These are phyloP conservation scores for Chrysoporthe puriensis DNA, from an alignment of 2,329 filamentous ascomycete species.

Conservation along the genomic window DNA sequence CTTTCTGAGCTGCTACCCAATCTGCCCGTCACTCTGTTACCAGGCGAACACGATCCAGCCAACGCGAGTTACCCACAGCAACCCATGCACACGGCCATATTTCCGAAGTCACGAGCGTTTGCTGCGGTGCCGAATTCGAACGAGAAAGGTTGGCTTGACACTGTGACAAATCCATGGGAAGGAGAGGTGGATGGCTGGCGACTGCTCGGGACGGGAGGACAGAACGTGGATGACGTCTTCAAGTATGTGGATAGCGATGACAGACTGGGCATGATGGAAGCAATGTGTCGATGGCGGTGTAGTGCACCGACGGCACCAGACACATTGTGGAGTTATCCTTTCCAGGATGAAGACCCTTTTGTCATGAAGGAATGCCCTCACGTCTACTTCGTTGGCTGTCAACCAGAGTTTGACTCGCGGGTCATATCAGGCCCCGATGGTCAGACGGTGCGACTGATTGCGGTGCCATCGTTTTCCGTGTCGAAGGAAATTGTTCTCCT, in stretches of 20 bases:
- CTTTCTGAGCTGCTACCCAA: conserved; percentile 80
- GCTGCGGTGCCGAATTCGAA: conserved; percentile 49
- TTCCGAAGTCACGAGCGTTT: conserved; percentile 75
- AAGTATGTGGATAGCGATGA: conserved; percentile 84
- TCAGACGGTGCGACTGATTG: conserved; percentile 76
- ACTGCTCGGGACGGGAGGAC: conserved; percentile 82
- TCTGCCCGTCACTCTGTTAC: conserved; percentile 86
- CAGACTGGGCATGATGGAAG: conserved; percentile 87
- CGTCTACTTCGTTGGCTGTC: conserved; percentile 86
- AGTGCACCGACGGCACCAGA: conserved; percentile 93
- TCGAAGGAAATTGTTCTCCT: conserved; percentile 81
- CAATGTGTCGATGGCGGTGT: conserved; percentile 89
- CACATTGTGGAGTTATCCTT: conserved; percentile 95
- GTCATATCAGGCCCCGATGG: conserved; percentile 68
- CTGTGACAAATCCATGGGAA: conserved; percentile 91
- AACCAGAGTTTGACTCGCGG: conserved; percentile 75
- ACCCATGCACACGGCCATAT: conserved; percentile 89
- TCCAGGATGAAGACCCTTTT: conserved; percentile 91
- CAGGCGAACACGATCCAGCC: conserved; percentile 82
- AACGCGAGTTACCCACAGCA: conserved; percentile 92
- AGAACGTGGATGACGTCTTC: conserved; percentile 91
- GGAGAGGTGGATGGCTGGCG: conserved; percentile 90
- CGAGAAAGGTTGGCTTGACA: conserved; percentile 77
- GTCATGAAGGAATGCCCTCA: conserved; percentile 85
- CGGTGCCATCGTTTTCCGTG: conserved; percentile 79